Conservation (phyloP, 2,329 filamentous ascomycete genomes). For the Aureobasidium sp. region DNA sequence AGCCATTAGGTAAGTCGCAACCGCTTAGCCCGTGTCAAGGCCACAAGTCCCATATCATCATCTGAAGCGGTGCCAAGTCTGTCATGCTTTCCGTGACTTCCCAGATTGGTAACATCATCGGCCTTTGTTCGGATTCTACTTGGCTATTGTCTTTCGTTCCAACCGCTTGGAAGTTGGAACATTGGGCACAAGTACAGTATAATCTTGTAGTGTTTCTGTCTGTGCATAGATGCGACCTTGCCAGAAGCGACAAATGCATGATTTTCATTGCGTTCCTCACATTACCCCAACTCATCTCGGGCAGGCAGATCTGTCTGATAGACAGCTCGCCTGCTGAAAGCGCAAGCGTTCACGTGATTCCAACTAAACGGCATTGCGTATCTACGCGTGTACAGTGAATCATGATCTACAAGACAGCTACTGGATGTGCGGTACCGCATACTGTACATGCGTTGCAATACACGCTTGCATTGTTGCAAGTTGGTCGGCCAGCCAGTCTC, state of each 20-base stretch:
- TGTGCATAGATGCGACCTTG: background rate
- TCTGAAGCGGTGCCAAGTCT: background rate
- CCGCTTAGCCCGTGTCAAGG: background rate
- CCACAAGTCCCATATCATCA: background rate
- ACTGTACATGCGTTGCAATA: conserved; percentile 1
- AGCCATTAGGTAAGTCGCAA: background rate
- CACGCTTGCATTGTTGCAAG: background rate
- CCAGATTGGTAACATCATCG: background rate
- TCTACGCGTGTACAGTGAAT: background rate
- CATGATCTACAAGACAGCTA: conserved; percentile 7
- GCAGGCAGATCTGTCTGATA: background rate
- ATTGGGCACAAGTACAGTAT: background rate
- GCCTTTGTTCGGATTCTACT: background rate
- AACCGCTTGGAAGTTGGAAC: background rate
- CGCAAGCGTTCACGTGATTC: background rate
- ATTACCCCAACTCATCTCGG: too few relatives aligned
- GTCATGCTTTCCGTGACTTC: background rate
- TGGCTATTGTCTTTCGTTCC: background rate
- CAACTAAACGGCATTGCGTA: background rate
- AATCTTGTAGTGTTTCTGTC: background rate
- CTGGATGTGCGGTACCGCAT: background rate
- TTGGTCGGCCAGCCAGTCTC: background rate
- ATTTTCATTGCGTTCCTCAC: background rate
- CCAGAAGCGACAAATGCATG: background rate
- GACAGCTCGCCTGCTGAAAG: background rate